phyloP scores from a whole-genome alignment of 331 rosid genomes.

The Spiraea crenata region DNA sequence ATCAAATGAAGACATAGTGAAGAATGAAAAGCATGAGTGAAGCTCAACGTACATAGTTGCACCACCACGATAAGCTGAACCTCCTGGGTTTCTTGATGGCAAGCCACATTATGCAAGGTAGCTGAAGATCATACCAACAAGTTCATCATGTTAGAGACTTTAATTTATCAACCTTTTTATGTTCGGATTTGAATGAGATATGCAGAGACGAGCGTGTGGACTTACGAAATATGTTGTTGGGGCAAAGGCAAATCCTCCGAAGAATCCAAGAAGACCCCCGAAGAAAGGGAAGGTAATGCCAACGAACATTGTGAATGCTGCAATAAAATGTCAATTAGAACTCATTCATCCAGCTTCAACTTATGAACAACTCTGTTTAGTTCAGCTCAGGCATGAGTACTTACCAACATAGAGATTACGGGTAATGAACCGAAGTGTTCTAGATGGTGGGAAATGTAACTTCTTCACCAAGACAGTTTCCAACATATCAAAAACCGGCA shows the following conservation, averaged over 20 bases:
- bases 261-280: slow-evolving; percentile 71
- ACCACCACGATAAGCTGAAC: slow-evolving; percentile 77
- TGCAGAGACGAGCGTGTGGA: not conserved
- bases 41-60: slow-evolving; percentile 61
- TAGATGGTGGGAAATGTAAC: slow-evolving; percentile 51
- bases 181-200: too few species aligned
- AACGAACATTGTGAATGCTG: slow-evolving; percentile 80
- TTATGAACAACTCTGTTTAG: not conserved
- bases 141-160: not conserved
- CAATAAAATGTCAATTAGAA: slow-evolving; percentile 2
- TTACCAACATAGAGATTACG: slow-evolving; percentile 79
- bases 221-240: slow-evolving; percentile 92
- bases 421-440: slow-evolving; percentile 54
- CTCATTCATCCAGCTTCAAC: not conserved
- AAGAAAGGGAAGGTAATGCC: slow-evolving; percentile 91
- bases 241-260: slow-evolving; percentile 94
- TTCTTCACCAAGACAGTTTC: slow-evolving; percentile 85
- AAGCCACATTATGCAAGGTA: slow-evolving; percentile 93
- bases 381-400: slow-evolving; percentile 20
- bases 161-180: too few species aligned
- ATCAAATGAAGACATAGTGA: slow-evolving; percentile 11
- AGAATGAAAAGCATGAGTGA: not conserved
- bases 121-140: slow-evolving; percentile 45
- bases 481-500: slow-evolving; percentile 97
- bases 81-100: slow-evolving; percentile 69